A percentile compares a stretch with the other conserved stretches of the same genome.
Conservation (phyloP, 768 basidiomycete genomes). For the Rhodotorula paludigena region DNA sequence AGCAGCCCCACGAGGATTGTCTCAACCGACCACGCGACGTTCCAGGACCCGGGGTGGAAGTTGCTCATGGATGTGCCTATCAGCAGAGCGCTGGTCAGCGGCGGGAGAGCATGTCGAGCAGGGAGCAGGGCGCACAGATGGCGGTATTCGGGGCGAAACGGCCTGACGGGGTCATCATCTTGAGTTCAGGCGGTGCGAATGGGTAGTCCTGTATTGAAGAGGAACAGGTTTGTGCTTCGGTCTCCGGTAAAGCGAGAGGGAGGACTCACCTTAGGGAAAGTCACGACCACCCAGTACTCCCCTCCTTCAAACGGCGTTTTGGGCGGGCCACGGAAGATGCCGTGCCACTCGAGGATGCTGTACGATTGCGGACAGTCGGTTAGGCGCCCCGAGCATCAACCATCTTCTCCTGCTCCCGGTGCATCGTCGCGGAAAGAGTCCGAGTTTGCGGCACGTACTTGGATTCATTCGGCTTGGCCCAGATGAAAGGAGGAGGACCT, state of each 20-base stretch:
- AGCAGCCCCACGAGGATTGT: conserved; percentile 73
- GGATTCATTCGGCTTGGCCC: conserved; percentile 92
- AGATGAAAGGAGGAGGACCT: conserved; percentile 90
- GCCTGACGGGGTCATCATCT: conserved; percentile 57
- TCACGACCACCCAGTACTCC: conserved; percentile 86
- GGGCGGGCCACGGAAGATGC: conserved; percentile 71
- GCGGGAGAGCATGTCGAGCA: not conserved
- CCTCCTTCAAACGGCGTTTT: conserved; percentile 86
- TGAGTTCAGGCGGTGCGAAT: conserved; percentile 94
- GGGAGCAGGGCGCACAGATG: conserved; percentile 18
- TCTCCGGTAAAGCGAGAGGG: conserved; percentile 42
- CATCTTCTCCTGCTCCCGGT: too few species aligned
- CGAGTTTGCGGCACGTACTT: too few species aligned
- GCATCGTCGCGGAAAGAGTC: not conserved
- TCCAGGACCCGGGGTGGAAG: conserved; percentile 52
- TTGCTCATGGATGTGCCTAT: conserved; percentile 11
- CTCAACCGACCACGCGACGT: conserved; percentile 89
- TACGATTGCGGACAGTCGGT: not conserved
- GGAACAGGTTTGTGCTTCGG: too few species aligned
- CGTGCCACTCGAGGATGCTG: conserved; percentile 40
- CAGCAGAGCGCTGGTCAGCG: not conserved
- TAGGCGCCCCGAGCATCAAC: not conserved
- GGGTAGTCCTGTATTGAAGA: conserved; percentile 62
- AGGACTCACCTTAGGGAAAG: conserved; percentile 60
- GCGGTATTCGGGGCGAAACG: conserved; percentile 42